Evolutionary conservation across 169 alveolate species (phyloP), one percentile per base, ranked within the genome.

Genomic region (Prorocentrum cordatum): DNA sequence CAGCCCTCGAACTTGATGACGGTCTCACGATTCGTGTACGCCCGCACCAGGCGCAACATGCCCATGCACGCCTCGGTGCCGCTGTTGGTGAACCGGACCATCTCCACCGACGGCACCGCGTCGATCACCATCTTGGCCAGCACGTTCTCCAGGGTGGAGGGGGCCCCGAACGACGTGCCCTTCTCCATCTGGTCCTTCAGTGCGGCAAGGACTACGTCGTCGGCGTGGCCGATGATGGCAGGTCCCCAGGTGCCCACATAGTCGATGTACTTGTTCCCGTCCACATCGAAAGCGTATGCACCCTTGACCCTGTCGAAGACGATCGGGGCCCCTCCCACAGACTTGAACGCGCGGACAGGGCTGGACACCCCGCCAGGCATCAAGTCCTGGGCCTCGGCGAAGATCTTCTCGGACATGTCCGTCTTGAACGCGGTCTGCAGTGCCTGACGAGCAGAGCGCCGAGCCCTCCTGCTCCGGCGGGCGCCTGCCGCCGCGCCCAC

Each of bases 61-160:
- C 88, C 88, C 88, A 79, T 79, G 88, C 88, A 79, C 9, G 88
- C 88, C 62, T 79, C 88, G 9, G 88, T 79, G 62, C 88, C 88
- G 62, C 88, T 79, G 88, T 79, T 79, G 61, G 88, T 79, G 88
- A 79, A 79, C 27, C 88, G 88, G 38, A 79, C 88, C 88, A 79
- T 79, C 88, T 79, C 88, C 42, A 79, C 88, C 1, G 77, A 59
- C 31, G 88, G 88, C 62, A 79, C 88, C 4, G 88, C 88, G n/a
- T 79, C 88, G 45, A 79, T 79, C 75, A 79, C 88, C 88, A 79
- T 79, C 75, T 79, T 79, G 38, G 88, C 88, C 38, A 79, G 47
- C 77, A 59, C 88, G 75, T 79, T 79, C 75, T 79, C 88, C 26
- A 79, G 64, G 18, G 72, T 75, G n/a, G 75, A 79, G 5, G 88